phyloP scores from a whole-genome alignment of 129 eudicot genomes.

The Erigeron canadensis region DNA sequence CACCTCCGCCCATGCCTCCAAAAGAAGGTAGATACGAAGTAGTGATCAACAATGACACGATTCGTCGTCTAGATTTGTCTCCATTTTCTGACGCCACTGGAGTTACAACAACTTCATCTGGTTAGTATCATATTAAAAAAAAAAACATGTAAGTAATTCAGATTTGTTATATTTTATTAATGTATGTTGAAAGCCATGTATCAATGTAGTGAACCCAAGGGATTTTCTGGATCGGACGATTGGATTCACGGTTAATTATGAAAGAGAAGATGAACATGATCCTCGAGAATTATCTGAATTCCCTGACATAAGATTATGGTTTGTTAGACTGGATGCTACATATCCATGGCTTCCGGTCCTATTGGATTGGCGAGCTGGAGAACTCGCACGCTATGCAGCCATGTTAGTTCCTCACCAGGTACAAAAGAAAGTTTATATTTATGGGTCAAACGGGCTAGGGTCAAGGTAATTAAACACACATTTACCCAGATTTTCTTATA shows the following conservation, averaged over 20 bases:
- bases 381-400: conserved; percentile 95
- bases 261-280: conserved; percentile 64
- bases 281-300: conserved; percentile 82
- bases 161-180: background rate
- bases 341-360: conserved; percentile 90
- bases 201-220: conserved; percentile 59
- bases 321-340: conserved; percentile 80
- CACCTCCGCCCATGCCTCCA: conserved; percentile 86
- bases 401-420: conserved; percentile 98
- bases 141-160: background rate
- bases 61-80: conserved; percentile 55
- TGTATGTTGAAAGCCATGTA: background rate
- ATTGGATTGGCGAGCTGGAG: conserved; percentile 97
- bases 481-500: too few species aligned
- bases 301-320: conserved; percentile 92
- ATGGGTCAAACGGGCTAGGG: too few species aligned
- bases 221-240: conserved; percentile 74
- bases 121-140: conserved; percentile 36
- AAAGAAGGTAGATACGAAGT: conserved; percentile 80
- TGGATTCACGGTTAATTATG: conserved; percentile 81
- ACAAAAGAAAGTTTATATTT: background rate
- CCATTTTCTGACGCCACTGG: conserved; percentile 63
- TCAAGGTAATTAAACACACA: too few species aligned
- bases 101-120: conserved; percentile 44
- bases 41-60: conserved; percentile 55